Evolutionary conservation across 345 rosid species (phyloP), one percentile per base, ranked within the genome.

Genomic region (Lumnitzera racemosa): DNA sequence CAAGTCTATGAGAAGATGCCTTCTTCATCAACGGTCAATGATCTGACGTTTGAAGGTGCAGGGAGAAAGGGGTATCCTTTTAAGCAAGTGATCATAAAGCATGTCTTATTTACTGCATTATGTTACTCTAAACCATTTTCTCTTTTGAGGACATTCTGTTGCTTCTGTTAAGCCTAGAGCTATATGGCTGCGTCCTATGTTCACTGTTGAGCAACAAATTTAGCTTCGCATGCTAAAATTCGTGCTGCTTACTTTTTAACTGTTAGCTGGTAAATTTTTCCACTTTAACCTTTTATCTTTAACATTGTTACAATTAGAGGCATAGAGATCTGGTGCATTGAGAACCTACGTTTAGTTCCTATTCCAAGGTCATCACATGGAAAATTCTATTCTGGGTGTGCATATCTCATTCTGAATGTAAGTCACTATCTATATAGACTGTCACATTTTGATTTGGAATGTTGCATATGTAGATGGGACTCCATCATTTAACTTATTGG

Each of bases 241-340:
- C 5, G 6, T 36, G 9, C 1, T 5, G 43, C 43, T 36, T 36
- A 1, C 7, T 36, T 36, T 36, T 36, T 36, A 5, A 9, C 43
- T 36, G 9, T 36, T 36, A 36, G 0, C 16, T 52, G 47, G 41
- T 41, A 46, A 9, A 36, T 29, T 16, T 52, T 52, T 23, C 16
- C 13, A 5, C 24, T 61, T 52, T 49, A 52, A 41, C 66, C 7
- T 51, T 52, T 56, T 55, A 43, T 70, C 65, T 56, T 74, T 72
- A 29, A 48, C 51, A 13, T 20, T 27, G 24, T 61, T 58, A 57
- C 29, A 24, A 62, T 47, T 64, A 87, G 96, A 56, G 97, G 96
- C 46, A 47, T 87, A 67, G 89, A 90, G 70, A 83, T 90, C 51
- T 90, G 97, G 95, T 85, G 95, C 57, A 49, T 83, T 49, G 84